Evolutionary conservation across 225 moss, liverwort and hornwort species (phyloP).

Genomic region (Sphagnum tenellum): DNA sequence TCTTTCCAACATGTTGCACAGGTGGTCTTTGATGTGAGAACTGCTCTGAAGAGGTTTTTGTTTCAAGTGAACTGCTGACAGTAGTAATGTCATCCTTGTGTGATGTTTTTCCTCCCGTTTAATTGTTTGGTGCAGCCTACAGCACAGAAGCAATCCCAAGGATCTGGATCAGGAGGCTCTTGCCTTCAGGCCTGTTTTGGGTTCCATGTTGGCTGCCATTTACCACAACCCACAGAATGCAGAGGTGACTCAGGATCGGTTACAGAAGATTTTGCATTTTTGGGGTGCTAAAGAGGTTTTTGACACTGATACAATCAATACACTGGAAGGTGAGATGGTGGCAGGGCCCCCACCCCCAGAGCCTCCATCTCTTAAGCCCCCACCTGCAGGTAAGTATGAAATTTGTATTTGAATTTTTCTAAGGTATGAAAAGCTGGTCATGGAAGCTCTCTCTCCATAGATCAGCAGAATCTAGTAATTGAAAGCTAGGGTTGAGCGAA

Average conservation of each 20-base stretch:
- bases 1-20: too few species aligned
- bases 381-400: conserved; percentile 35
- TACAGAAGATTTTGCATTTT: conserved; percentile 86
- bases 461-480: too few species aligned
- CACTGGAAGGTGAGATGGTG: conserved; percentile 95
- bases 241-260: conserved; percentile 68
- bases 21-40: background rate
- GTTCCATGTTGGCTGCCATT: conserved; percentile 83
- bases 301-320: conserved; percentile 83
- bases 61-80: background rate
- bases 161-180: conserved; percentile 81
- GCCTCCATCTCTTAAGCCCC: conserved; percentile 32
- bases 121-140: conserved; percentile 46
- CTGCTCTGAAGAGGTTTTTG: background rate
- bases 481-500: too few species aligned
- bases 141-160: conserved; percentile 54
- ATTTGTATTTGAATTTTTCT: too few species aligned
- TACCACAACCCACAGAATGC: conserved; percentile 81
- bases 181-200: conserved; percentile 89
- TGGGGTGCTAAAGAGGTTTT: conserved; percentile 94
- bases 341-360: conserved; percentile 74
- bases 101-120: background rate
- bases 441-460: too few species aligned
- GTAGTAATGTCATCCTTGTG: too few species aligned
- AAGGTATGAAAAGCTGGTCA: too few species aligned